Base-by-base conservation (phyloP, 257 asterid species). In the Striga asiatica region DNA sequence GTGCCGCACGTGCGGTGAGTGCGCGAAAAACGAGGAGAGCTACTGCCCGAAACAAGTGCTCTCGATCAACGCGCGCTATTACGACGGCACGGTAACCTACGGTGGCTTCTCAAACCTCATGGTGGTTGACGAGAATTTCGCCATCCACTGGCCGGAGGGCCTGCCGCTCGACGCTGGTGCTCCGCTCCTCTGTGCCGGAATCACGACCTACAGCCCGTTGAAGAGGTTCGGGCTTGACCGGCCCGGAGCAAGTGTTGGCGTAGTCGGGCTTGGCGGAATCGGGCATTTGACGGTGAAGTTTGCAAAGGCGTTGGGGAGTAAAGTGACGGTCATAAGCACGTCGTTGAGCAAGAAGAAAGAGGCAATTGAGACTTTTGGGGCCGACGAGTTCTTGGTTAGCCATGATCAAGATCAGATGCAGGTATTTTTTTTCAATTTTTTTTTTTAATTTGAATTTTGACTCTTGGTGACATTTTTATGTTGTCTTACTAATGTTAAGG, bases 201-300 rank as follows among this genome's bases (percentile, higher is more conserved):
- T 66, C 5, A 35, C 42, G 16, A 35, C 42, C 4, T 35, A 35
- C 42, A 35, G 79, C 28, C 84, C 81, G 0, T 21, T 74, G 67
- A 78, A 53, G 66, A 64, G 66, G 52, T 72, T 38, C 18, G 79
- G 71, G n/a, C 64, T 78, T 6, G 76, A 69, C 45, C 60, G 74
- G 58, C 81, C 78, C 0, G 81, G 84, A 8, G 39, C 50, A 24
- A 58, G 66, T 18, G 62, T 74, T 1, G 84, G 84, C 2, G 61
- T 78, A 10, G 70, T 67, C 5, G 84, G 84, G 5, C 80, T 78
- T 21, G 84, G 84, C 6, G 84, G 84, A 17, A 65, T 78, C 38
- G 38, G 38, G 0, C 38, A 32, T 32, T n/a, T 32, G 2, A 32
- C 38, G 38, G 38, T 32, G 38, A 32, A 32, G 11, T 32, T 32